phyloP scores from a whole-genome alignment of 2,329 filamentous ascomycete genomes.

The Fusarium xylarioides region DNA sequence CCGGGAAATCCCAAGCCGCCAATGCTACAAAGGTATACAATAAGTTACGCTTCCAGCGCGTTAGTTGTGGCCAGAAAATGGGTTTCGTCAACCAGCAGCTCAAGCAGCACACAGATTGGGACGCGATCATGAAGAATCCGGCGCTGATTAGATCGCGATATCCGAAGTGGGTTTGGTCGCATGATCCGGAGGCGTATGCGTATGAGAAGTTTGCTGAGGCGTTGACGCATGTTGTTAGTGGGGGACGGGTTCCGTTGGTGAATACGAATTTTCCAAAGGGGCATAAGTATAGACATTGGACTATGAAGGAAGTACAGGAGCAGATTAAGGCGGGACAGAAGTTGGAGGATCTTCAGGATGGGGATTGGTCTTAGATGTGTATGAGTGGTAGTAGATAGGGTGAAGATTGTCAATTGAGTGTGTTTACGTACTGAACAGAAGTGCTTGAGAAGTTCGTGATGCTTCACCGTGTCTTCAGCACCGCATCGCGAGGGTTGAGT shows the following conservation, averaged over 20 bases:
- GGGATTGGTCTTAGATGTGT: constrained; percentile 13
- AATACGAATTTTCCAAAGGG: constrained; percentile 28
- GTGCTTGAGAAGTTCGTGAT: accelerated
- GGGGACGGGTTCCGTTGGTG: constrained; percentile 14
- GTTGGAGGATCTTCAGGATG: constrained; percentile 29
- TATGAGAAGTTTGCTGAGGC: constrained; percentile 33
- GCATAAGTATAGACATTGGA: constrained; percentile 28
- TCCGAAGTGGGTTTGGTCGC: constrained; percentile 27
- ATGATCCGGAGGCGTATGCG: constrained; percentile 25
- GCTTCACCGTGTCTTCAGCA: accelerated
- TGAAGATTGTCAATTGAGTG: not conserved
- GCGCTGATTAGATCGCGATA: constrained; percentile 20
- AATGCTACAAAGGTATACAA: constrained; percentile 19
- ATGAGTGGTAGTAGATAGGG: not conserved
- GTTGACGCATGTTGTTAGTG: constrained; percentile 15
- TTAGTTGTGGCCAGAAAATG: constrained; percentile 22
- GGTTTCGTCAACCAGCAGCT: constrained; percentile 27
- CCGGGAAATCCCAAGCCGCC: constrained; percentile 1
- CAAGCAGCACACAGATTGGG: constrained; percentile 30
- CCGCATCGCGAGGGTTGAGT: accelerated
- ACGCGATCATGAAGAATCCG: constrained; percentile 25
- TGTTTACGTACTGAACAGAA: accelerated
- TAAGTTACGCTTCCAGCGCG: constrained; percentile 18
- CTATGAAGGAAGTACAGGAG: constrained; percentile 28
- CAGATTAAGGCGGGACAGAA: constrained; percentile 24